phyloP scores from a whole-genome alignment of 306 rosid species.

The Castanospermum australe region DNA sequence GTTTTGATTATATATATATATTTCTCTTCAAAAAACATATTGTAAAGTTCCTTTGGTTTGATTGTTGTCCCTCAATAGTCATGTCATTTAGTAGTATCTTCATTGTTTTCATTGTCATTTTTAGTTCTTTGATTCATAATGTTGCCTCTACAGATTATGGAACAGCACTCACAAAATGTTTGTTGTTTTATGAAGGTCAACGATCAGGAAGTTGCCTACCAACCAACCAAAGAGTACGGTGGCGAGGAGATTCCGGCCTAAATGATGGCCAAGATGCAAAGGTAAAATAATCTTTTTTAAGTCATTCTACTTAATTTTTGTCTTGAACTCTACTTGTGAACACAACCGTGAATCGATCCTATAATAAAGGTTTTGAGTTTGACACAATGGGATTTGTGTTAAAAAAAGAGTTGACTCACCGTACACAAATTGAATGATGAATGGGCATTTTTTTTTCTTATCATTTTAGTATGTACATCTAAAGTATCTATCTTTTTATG shows the following conservation, averaged over 20 bases:
- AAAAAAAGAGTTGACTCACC: too few relatives aligned
- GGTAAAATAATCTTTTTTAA: slow-evolving; percentile 18
- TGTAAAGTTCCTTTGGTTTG: too few relatives aligned
- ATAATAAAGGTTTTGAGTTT: too few relatives aligned
- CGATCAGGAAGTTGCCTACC: slow-evolving; percentile 50
- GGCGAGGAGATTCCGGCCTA: slow-evolving; percentile 66
- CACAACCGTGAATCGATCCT: not conserved
- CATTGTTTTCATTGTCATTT: not conserved
- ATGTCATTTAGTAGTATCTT: not conserved
- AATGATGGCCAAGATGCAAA: slow-evolving; percentile 47
- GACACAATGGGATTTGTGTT: too few relatives aligned
- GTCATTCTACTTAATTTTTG: not conserved
- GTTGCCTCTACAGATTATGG: slow-evolving; percentile 29
- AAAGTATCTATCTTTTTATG: too few relatives aligned
- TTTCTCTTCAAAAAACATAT: too few relatives aligned
- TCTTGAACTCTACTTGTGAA: not conserved
- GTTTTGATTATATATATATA: too few relatives aligned
- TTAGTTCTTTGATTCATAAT: not conserved
- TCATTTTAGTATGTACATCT: too few relatives aligned
- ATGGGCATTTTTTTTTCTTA: too few relatives aligned
- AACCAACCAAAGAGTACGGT: slow-evolving; percentile 41
- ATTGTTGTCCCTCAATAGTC: too few relatives aligned
- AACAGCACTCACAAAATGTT: slow-evolving; percentile 43
- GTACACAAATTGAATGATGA: too few relatives aligned
- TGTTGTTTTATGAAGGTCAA: slow-evolving; percentile 56